Evolutionary conservation across 345 rosid species (phyloP).

Genomic region (Populus deltoides): DNA sequence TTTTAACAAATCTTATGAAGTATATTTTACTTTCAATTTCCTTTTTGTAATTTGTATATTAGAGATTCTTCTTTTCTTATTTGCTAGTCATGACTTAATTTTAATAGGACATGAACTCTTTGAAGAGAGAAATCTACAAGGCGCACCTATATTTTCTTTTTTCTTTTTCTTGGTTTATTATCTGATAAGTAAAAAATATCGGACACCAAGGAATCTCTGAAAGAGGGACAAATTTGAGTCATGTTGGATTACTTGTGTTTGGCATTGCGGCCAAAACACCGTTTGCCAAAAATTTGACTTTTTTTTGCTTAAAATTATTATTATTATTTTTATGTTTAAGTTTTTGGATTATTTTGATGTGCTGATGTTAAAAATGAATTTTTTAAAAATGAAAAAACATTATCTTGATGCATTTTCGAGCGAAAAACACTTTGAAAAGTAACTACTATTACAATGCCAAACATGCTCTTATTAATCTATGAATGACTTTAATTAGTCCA

Average conservation of each 20-base stretch:
- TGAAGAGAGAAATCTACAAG: not conserved
- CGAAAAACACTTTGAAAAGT: too few species aligned
- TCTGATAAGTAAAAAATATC: not conserved
- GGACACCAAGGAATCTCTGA: not conserved
- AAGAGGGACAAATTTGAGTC: constrained; percentile 8
- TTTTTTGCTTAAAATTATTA: too few species aligned
- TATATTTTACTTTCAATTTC: constrained; percentile 28
- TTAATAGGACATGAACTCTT: not conserved
- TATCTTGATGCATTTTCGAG: too few species aligned
- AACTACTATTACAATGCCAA: too few species aligned
- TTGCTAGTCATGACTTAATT: not conserved
- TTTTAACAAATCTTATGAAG: constrained; percentile 92
- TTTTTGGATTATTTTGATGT: too few species aligned
- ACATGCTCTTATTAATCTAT: not conserved
- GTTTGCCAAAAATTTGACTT: too few species aligned
- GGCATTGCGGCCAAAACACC: too few species aligned
- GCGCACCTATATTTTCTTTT: not conserved
- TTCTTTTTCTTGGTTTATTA: not conserved
- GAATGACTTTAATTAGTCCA: not conserved
- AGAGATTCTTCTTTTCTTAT: not conserved
- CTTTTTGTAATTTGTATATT: constrained; percentile 1
- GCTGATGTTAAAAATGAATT: too few species aligned
- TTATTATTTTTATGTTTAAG: too few species aligned
- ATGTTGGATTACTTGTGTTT: not conserved
- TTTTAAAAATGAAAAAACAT: too few species aligned